Evolutionary conservation across 768 basidiomycete species (phyloP), one percentile per base, ranked within the genome.

Genomic region (Xerocomellus intermedius): DNA sequence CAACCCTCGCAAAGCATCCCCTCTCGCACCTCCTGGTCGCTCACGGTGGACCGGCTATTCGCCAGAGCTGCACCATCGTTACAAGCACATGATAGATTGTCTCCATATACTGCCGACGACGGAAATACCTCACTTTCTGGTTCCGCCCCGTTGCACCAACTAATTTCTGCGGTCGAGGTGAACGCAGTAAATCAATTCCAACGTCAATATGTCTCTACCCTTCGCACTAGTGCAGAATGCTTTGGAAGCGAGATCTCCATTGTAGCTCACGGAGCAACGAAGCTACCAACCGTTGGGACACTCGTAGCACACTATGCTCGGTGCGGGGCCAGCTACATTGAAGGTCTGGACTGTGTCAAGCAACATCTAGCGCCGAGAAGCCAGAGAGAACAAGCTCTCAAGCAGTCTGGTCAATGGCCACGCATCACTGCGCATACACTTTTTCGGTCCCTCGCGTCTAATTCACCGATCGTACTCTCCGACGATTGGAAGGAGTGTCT

Each of bases 401-500:
- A n/a, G n/a, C n/a, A n/a, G n/a, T n/a, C n/a, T n/a, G n/a, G n/a
- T n/a, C n/a, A n/a, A n/a, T n/a, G 77, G 77, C 78, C 78, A 14
- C 67, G 70, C 5, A 48, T 74, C 17, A 73, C 73, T 4, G 26
- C 63, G 4, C 62, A 61, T 42, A 44, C 60, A 3, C 64, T 79
- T 17, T 62, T 78, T n/a, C 52, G 52, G n/a, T 57, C 41, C 8
- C 63, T 78, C 42, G 65, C 70, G 9, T 68, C 67, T 13, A 57
- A 64, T 7, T 66, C 67, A 5, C 22, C 33, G 0, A 58, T 30
- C 3, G 16, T 2, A 7, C 46, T 73, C 21, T 38, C 66, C 2
- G 24, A 48, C 1, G 22, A 57, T 14, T 79, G 79, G 78, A 51
- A 55, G 48, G 33, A 51, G 17, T 64, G 53, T 55, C 57, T 79